phyloP scores from a whole-genome alignment of 768 basidiomycete species.

The Mycena epipterygia region DNA sequence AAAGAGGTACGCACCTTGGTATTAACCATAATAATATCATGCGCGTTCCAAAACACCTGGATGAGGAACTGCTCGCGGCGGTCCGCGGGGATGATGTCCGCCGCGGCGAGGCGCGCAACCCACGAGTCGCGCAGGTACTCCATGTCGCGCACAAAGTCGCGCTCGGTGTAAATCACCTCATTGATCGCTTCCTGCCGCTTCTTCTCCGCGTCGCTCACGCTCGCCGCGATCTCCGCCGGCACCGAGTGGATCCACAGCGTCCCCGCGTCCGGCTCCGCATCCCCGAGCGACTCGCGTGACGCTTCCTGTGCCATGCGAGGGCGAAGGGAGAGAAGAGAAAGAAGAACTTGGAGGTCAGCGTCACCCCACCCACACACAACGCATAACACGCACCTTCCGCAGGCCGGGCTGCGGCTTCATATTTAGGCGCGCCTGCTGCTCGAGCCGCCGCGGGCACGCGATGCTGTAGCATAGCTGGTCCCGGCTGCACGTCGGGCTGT shows the following conservation, averaged over 20 bases:
- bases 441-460: slow-evolving; percentile 92
- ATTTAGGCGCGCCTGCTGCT: slow-evolving; percentile 94
- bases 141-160: slow-evolving; percentile 98
- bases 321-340: not conserved
- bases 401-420: slow-evolving; percentile 94
- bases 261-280: slow-evolving; percentile 57
- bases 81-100: slow-evolving; percentile 80
- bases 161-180: slow-evolving; percentile 94
- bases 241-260: slow-evolving; percentile 97
- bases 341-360: too few species aligned
- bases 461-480: slow-evolving; percentile 98
- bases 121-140: slow-evolving; percentile 98
- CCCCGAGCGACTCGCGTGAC: slow-evolving; percentile 32
- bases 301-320: slow-evolving; percentile 17
- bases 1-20: slow-evolving; percentile 48
- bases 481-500: slow-evolving; percentile 95
- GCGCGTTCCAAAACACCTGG: slow-evolving; percentile 98
- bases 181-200: slow-evolving; percentile 98
- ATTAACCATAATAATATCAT: slow-evolving; percentile 94
- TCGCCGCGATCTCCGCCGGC: slow-evolving; percentile 92
- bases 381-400: slow-evolving; percentile 64
- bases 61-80: slow-evolving; percentile 88
- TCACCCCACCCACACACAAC: too few species aligned
- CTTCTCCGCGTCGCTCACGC: slow-evolving; percentile 94
- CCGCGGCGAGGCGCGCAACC: slow-evolving; percentile 87